Conservation (phyloP, 305 asterid genomes). For the Plantago rigida region DNA sequence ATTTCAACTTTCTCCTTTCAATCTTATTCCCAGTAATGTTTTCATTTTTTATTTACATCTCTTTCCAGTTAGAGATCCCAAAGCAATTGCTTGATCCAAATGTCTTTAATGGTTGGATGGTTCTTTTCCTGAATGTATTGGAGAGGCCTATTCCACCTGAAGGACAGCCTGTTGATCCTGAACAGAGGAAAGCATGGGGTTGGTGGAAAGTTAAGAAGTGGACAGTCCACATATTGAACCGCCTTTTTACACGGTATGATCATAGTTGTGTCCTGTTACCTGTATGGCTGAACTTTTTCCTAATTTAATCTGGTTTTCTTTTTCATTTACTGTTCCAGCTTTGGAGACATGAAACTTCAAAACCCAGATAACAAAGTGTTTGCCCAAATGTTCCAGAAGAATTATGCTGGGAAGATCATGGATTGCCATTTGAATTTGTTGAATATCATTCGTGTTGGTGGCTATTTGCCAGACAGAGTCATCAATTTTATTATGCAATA, state of each 20-base stretch:
- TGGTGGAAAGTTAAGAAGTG: conserved; percentile 99
- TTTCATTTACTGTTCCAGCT: conserved; percentile 39
- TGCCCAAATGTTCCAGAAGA: conserved; percentile 94
- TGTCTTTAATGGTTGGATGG: conserved; percentile 93
- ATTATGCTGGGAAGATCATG: conserved; percentile 83
- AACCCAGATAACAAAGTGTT: conserved; percentile 82
- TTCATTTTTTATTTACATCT: conserved; percentile 16
- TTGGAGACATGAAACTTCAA: conserved; percentile 89
- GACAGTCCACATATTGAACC: conserved; percentile 90
- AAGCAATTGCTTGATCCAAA: conserved; percentile 79
- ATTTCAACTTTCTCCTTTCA: background rate
- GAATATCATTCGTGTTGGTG: conserved; percentile 76
- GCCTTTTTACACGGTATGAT: conserved; percentile 78
- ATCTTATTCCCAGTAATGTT: conserved; percentile 14
- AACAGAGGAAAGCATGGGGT: conserved; percentile 90
- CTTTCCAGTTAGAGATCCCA: conserved; percentile 85
- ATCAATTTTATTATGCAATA: conserved; percentile 90
- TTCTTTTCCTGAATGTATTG: conserved; percentile 72
- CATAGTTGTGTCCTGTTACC: conserved; percentile 10
- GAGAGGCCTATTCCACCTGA: conserved; percentile 90
- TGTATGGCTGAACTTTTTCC: conserved; percentile 2
- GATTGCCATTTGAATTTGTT: conserved; percentile 86
- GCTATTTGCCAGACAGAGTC: conserved; percentile 91
- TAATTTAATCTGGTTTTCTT: conserved; percentile 3
- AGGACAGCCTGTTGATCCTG: conserved; percentile 88